A percentile compares a stretch with the other conserved stretches of the same genome.
Evolutionary conservation across 1,139 yeast species (phyloP).

Genomic region (Pichia terricola): DNA sequence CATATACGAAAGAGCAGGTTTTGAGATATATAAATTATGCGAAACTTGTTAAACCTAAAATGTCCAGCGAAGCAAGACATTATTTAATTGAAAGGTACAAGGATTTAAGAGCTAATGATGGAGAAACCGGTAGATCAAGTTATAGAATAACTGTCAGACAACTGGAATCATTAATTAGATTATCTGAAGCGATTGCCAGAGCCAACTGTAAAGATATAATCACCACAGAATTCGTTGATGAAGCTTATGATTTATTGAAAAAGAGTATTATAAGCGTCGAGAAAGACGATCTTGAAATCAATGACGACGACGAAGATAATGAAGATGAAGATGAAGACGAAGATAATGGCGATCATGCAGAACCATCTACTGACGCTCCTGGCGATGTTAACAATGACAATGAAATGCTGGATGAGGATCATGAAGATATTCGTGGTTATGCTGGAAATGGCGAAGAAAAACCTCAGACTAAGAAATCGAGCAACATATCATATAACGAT

Average conservation of each 20-base stretch:
- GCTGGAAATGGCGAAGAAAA: conserved; percentile 9
- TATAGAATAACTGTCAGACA: conserved; percentile 97
- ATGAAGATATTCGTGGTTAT: conserved; percentile 9
- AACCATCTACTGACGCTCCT: conserved; percentile 7
- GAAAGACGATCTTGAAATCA: conserved; percentile 85
- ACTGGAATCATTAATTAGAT: conserved; percentile 84
- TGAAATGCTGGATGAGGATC: not conserved
- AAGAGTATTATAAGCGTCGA: conserved; percentile 93
- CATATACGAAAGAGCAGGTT: conserved; percentile 81
- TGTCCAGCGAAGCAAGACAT: conserved; percentile 76
- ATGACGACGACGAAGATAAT: conserved; percentile 45
- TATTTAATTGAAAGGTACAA: conserved; percentile 73
- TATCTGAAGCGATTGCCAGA: conserved; percentile 93
- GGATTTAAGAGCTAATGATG: conserved; percentile 82
- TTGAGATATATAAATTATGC: conserved; percentile 88
- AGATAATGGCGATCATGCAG: conserved; percentile 8
- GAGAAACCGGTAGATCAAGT: conserved; percentile 84
- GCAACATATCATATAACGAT: conserved; percentile 73
- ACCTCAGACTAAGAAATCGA: conserved; percentile 22
- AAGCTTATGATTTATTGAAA: conserved; percentile 82
- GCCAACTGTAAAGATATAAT: conserved; percentile 92
- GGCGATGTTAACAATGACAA: conserved; percentile 8
- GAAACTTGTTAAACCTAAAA: conserved; percentile 81
- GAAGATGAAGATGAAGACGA: conserved; percentile 20
- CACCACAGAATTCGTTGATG: conserved; percentile 81